A percentile compares a stretch with the other conserved stretches of the same genome.
These are phyloP conservation scores for Syzygium grande DNA, from an alignment of 345 rosid species.

Conservation along the genomic window DNA sequence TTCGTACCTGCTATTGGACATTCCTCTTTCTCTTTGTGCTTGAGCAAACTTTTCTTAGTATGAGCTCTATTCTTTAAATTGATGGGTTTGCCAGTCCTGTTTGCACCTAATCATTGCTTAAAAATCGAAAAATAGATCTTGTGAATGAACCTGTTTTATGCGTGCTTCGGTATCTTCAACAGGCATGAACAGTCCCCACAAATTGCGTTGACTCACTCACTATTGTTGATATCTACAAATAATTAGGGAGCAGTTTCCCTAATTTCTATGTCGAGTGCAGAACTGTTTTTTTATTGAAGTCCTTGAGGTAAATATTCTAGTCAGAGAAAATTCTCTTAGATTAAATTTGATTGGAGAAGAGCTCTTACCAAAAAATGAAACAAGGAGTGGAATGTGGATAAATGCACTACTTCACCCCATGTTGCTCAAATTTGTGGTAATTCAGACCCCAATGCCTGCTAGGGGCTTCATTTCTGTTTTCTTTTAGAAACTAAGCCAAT, in stretches of 20 bases:
- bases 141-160: background rate
- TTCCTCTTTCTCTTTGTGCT: background rate
- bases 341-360: background rate
- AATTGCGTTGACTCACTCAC: background rate
- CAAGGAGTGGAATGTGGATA: background rate
- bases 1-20: background rate
- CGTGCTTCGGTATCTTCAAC: background rate
- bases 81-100: background rate
- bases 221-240: background rate
- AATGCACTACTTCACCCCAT: background rate
- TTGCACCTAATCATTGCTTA: background rate
- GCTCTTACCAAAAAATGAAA: background rate
- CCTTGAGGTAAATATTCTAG: background rate
- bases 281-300: background rate
- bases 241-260: background rate
- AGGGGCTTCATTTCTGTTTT: background rate
- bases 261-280: background rate
- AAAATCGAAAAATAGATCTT: background rate
- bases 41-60: background rate
- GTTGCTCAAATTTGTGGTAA: background rate
- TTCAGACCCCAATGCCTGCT: background rate
- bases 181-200: background rate
- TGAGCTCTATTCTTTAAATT: background rate
- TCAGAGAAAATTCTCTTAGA: background rate
- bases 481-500: background rate